Conservation (phyloP, 1,284 basidiomycete species). For the Apiotrichum gracile region DNA sequence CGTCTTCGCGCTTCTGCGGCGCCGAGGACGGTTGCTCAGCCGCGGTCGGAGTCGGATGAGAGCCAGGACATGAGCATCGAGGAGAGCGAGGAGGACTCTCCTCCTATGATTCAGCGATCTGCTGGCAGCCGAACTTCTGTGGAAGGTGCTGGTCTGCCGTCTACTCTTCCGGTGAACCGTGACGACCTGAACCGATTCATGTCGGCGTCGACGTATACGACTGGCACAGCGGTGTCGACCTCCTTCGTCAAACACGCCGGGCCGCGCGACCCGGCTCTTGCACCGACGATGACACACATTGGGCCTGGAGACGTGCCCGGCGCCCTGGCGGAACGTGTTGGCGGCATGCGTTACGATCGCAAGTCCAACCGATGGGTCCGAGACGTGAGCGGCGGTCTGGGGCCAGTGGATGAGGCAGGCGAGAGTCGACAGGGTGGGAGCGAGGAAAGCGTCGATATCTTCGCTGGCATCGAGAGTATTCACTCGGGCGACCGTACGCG, state of each 20-base stretch:
- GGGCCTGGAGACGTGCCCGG: constrained; percentile 64
- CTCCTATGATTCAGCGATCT: neutral
- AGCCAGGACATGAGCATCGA: constrained; percentile 20
- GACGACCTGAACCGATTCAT: constrained; percentile 80
- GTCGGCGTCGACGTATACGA: constrained; percentile 53
- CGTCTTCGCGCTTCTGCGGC: neutral
- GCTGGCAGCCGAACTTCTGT: neutral
- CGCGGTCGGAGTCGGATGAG: constrained; percentile 36
- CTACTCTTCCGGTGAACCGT: constrained; percentile 13
- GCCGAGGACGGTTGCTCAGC: neutral
- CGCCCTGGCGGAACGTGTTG: constrained; percentile 64
- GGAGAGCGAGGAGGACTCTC: neutral
- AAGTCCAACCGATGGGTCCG: constrained; percentile 77
- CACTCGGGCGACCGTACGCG: constrained; percentile 8
- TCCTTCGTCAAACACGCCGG: constrained; percentile 80
- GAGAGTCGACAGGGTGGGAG: constrained; percentile 43
- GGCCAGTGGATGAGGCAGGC: constrained; percentile 38
- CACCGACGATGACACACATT: constrained; percentile 51
- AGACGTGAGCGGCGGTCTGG: constrained; percentile 41
- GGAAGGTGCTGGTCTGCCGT: constrained; percentile 11
- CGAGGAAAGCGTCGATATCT: constrained; percentile 70
- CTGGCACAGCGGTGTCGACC: constrained; percentile 68
- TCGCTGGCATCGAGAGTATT: constrained; percentile 77
- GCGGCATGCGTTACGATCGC: constrained; percentile 79
- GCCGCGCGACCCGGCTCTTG: constrained; percentile 45